Conservation (phyloP, 192 early-diverging fungal genomes). For the Backusella circina region DNA sequence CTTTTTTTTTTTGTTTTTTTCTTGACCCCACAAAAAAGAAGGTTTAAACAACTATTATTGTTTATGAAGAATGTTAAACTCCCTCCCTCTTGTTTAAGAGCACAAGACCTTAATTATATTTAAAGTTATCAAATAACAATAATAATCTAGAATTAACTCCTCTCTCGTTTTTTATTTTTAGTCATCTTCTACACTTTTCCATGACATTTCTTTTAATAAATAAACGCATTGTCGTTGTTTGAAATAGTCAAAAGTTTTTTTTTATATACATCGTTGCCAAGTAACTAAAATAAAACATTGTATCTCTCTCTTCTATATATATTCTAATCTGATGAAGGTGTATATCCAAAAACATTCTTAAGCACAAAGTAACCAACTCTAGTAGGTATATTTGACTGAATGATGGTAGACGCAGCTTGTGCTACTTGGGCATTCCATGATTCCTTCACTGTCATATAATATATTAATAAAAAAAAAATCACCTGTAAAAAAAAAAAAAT, state of each 20-base stretch:
- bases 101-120: not conserved
- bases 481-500: not conserved
- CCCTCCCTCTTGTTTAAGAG: not conserved
- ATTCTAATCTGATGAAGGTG: not conserved
- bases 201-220: not conserved
- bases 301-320: not conserved
- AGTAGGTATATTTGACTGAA: conserved; percentile 4
- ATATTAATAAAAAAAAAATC: not conserved
- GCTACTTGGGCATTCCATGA: conserved; percentile 1
- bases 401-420: not conserved
- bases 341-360: not conserved
- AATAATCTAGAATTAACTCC: not conserved
- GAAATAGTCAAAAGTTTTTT: not conserved
- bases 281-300: not conserved
- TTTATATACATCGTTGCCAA: not conserved
- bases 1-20: too few relatives aligned
- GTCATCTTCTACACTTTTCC: not conserved
- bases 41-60: not conserved
- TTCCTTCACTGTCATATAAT: not conserved
- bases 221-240: not conserved
- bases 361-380: not conserved
- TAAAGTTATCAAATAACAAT: not conserved
- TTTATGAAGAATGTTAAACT: not conserved
- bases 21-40: conserved; percentile 1
- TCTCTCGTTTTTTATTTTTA: too few relatives aligned